Percentiles rank a stretch among this genome's conserved stretches.
These are phyloP conservation scores for Ganoderma lucidum DNA, from an alignment of 1,284 basidiomycete species.

Conservation along the genomic window DNA sequence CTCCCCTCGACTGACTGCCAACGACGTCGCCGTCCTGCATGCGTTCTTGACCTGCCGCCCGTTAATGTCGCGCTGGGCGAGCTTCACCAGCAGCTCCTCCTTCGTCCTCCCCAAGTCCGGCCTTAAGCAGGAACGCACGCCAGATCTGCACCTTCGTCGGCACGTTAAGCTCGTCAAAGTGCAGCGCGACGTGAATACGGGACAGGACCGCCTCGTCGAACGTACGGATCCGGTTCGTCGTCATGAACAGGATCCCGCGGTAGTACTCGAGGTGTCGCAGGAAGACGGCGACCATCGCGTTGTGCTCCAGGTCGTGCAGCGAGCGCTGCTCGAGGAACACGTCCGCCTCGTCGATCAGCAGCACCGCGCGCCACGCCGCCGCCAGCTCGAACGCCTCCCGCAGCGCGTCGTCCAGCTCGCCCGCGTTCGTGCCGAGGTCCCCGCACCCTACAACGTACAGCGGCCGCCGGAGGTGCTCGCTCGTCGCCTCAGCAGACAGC, in stretches of 20 bases:
- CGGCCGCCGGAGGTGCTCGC: slow-evolving; percentile 64
- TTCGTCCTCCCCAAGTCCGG: slow-evolving; percentile 31
- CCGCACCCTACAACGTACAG: slow-evolving; percentile 66
- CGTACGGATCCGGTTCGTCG: slow-evolving; percentile 67
- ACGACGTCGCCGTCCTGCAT: slow-evolving; percentile 62
- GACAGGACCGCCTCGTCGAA: slow-evolving; percentile 75
- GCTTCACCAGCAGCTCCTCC: slow-evolving; percentile 48
- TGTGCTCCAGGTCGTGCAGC: slow-evolving; percentile 63
- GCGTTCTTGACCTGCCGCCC: slow-evolving; percentile 73
- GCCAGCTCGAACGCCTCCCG: slow-evolving; percentile 50
- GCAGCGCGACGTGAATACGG: slow-evolving; percentile 67
- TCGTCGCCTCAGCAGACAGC: slow-evolving; percentile 63
- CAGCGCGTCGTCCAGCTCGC: slow-evolving; percentile 34
- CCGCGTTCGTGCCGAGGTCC: slow-evolving; percentile 59
- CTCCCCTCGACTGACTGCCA: slow-evolving; percentile 57
- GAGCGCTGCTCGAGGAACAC: slow-evolving; percentile 70
- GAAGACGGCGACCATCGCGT: slow-evolving; percentile 71
- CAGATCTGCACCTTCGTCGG: slow-evolving; percentile 60
- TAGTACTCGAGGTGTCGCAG: slow-evolving; percentile 69
- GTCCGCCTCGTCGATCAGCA: slow-evolving; percentile 51
- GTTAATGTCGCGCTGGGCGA: slow-evolving; percentile 60
- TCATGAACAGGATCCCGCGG: slow-evolving; percentile 69
- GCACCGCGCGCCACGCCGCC: slow-evolving; percentile 67
- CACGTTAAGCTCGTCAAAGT: slow-evolving; percentile 60
- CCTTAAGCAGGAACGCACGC: slow-evolving; percentile 59